A percentile compares a stretch with the other conserved stretches of the same genome.
These are phyloP conservation scores for Ilex aquifolium DNA, from an alignment of 257 asterid genomes.

Conservation along the genomic window DNA sequence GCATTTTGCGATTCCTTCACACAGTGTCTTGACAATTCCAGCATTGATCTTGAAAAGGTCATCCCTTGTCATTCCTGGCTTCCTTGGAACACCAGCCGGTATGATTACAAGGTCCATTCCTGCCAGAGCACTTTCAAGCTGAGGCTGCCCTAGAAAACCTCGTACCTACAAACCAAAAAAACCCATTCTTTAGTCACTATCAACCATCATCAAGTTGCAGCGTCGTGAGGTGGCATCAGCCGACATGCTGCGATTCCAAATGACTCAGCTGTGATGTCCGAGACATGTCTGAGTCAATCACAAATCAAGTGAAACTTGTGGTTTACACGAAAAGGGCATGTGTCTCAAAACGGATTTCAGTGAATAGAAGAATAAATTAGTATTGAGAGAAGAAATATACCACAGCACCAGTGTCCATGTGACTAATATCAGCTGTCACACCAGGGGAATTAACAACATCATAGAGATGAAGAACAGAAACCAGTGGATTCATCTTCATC, in stretches of 20 bases:
- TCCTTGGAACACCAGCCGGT: constrained; percentile 93
- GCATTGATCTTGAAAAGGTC: constrained; percentile 89
- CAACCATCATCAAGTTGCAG: neutral
- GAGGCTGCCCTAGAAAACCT: constrained; percentile 74
- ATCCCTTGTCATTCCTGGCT: constrained; percentile 92
- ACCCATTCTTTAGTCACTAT: neutral
- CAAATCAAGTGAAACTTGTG: no score
- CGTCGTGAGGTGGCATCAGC: no score
- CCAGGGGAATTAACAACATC: constrained; percentile 96
- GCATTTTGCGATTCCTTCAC: constrained; percentile 70
- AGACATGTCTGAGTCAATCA: no score
- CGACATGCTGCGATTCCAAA: no score
- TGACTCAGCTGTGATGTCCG: no score
- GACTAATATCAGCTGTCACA: constrained; percentile 93
- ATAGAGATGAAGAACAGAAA: constrained; percentile 87
- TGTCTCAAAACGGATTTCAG: no score
- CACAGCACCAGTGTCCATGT: constrained; percentile 97
- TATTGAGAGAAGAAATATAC: constrained; percentile 23
- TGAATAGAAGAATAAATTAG: no score
- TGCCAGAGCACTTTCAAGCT: constrained; percentile 71
- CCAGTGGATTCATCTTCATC: constrained; percentile 92
- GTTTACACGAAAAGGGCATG: no score
- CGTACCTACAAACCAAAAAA: constrained; percentile 42
- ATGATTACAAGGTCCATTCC: constrained; percentile 86
- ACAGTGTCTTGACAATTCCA: constrained; percentile 75